Base-by-base conservation (phyloP, 805 yeast species). In the Kluyveromyces wickerhamii region DNA sequence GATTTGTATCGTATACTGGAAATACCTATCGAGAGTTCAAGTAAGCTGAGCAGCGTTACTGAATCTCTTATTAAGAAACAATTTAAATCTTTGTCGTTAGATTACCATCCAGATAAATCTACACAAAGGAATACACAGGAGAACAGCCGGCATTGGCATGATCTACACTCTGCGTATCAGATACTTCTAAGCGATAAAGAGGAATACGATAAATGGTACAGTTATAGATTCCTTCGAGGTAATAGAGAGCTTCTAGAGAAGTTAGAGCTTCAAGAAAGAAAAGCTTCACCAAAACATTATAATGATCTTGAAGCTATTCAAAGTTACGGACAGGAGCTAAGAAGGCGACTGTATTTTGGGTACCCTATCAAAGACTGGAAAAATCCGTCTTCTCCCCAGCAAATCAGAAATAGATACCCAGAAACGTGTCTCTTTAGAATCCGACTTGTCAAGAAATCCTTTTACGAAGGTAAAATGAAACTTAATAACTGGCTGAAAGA, bases 1-100 rank as follows among this genome's bases (percentile, higher is more conserved):
- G 41, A 48, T 21, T 65, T 69, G 33, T 69, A 69, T 49, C 67
- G 63, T 29, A 59, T 67, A 43, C 58, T 69, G 35, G 71, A 66
- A 14, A 62, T 69, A 4, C 32, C 8, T 4, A 30, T 33, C 2
- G n/a, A 55, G 17, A 63, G 68, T 23, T 49, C 63, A 13, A 71
- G 69, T 7, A 48, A 65, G 36, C 70, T 71, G 7, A 67, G 61
- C 43, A 60, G 63, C 42, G 66, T 71, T 13, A 63, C 66, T 15
- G 35, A 27, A 22, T 32, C 32, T 32, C 46, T 39, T 7, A 37
- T 53, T 4, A 41, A 41, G 35, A 48, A 35, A 22, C 44, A 35
- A 14, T 52, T 43, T 32, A 41, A 51, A 19, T 29, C 27, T 12
- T 26, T 52, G 37, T 54, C 56, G n/a, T 36, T 53, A 16, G 31